These are phyloP conservation scores for Umbelopsis sp. DNA, from an alignment of 192 early-diverging fungal species.

Conservation along the genomic window DNA sequence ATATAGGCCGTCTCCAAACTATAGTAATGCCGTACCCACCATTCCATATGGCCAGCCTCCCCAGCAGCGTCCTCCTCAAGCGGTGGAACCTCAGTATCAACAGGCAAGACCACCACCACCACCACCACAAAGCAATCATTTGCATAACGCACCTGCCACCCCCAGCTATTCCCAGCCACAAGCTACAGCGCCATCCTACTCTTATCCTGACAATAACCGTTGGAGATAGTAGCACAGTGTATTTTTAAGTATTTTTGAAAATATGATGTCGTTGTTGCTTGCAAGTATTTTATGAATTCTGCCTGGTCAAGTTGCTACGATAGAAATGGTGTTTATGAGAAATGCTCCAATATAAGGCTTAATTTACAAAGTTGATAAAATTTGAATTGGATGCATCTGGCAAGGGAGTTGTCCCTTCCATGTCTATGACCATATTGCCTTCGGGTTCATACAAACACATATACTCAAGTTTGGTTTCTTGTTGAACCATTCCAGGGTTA, in stretches of 20 bases:
- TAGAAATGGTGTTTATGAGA: not conserved
- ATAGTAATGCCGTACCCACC: not conserved
- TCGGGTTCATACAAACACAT: conserved; percentile 61
- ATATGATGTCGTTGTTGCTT: not conserved
- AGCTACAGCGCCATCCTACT: not conserved
- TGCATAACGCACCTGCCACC: not conserved
- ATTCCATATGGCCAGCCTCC: not conserved
- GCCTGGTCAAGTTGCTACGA: too few relatives aligned
- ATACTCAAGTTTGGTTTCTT: conserved; percentile 49
- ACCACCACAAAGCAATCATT: not conserved
- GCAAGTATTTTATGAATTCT: too few relatives aligned
- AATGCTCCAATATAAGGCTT: not conserved
- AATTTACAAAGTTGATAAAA: conserved; percentile 5
- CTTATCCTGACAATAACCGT: not conserved
- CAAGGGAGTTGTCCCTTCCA: conserved; percentile 3
- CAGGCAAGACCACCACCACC: not conserved
- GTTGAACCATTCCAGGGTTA: conserved; percentile 38
- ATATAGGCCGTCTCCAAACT: not conserved
- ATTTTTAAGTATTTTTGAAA: not conserved
- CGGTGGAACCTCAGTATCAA: not conserved
- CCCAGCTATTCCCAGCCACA: not conserved
- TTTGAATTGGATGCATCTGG: not conserved
- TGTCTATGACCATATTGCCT: conserved; percentile 8
- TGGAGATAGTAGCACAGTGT: too few relatives aligned
- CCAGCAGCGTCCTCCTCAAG: not conserved